Evolutionary conservation across 345 rosid genomes (phyloP).

Genomic region (Durio zibethinus): DNA sequence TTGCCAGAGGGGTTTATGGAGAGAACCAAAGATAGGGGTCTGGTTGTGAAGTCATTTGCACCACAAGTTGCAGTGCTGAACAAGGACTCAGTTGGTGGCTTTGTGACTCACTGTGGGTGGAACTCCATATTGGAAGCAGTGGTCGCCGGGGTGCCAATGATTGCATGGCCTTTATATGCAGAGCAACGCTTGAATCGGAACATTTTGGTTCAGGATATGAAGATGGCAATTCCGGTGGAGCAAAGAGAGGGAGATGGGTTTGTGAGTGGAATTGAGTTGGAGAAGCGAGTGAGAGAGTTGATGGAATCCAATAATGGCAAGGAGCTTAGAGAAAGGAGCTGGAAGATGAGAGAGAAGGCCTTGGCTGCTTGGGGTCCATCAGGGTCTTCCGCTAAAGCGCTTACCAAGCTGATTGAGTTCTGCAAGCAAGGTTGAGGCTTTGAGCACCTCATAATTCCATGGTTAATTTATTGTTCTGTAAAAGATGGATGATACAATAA

Average conservation of each 20-base stretch:
- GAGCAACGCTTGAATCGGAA: conserved; percentile 39
- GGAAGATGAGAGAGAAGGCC: conserved; percentile 18
- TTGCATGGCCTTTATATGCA: conserved; percentile 54
- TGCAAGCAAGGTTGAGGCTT: conserved; percentile 12
- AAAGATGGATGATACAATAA: too few relatives aligned
- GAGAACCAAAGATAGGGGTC: conserved; percentile 38
- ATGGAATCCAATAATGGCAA: conserved; percentile 30
- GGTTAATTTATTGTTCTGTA: too few relatives aligned
- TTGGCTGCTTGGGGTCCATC: conserved; percentile 12
- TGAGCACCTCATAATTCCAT: neutral
- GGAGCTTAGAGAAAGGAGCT: conserved; percentile 18
- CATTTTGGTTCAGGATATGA: conserved; percentile 34
- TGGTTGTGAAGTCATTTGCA: conserved; percentile 55
- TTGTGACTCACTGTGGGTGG: conserved; percentile 77
- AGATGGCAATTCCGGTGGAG: conserved; percentile 27
- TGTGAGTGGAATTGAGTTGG: conserved; percentile 35
- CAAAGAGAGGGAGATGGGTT: conserved; percentile 26
- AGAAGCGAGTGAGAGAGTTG: conserved; percentile 30
- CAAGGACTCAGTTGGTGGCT: conserved; percentile 51
- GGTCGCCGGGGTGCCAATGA: conserved; percentile 48
- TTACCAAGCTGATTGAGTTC: conserved; percentile 15
- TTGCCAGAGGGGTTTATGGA: conserved; percentile 42
- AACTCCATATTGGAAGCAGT: conserved; percentile 59
- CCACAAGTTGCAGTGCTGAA: conserved; percentile 54
- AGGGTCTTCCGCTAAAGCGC: conserved; percentile 24